phyloP scores from a whole-genome alignment of 768 basidiomycete species.

The Rhodotorula babjevae region DNA sequence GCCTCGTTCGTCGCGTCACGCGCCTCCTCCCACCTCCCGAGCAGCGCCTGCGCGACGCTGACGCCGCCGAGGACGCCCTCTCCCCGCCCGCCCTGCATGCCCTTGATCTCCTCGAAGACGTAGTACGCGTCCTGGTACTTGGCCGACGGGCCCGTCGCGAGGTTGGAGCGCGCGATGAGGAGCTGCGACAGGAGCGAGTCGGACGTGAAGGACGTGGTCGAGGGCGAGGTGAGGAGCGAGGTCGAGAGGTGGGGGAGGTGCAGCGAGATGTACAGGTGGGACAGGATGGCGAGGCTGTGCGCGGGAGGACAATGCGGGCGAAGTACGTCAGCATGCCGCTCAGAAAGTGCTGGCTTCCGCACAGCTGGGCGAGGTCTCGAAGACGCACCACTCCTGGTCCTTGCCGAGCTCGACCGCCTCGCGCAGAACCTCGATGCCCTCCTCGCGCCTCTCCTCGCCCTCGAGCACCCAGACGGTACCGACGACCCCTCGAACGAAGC shows the following conservation, averaged over 20 bases:
- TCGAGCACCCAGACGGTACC: slow-evolving; percentile 36
- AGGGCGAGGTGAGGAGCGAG: slow-evolving; percentile 27
- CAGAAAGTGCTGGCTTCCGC: not conserved
- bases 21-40: slow-evolving; percentile 41
- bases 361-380: not conserved
- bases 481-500: slow-evolving; percentile 20
- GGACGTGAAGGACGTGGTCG: slow-evolving; percentile 26
- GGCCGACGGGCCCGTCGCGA: slow-evolving; percentile 24
- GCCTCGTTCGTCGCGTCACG: slow-evolving; percentile 37
- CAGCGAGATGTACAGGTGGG: slow-evolving; percentile 38
- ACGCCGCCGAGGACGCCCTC: slow-evolving; percentile 36
- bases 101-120: slow-evolving; percentile 42
- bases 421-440: slow-evolving; percentile 33
- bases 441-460: slow-evolving; percentile 33
- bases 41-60: slow-evolving; percentile 33
- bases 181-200: slow-evolving; percentile 39
- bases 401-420: slow-evolving; percentile 36
- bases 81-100: slow-evolving; percentile 39
- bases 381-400: slow-evolving; percentile 38
- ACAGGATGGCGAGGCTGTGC: slow-evolving; percentile 36
- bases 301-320: not conserved
- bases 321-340: not conserved
- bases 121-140: slow-evolving; percentile 44
- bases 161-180: slow-evolving; percentile 32
- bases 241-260: slow-evolving; percentile 25